phyloP scores from a whole-genome alignment of 352 stramenopile species.

The Phytopythium vexans region DNA sequence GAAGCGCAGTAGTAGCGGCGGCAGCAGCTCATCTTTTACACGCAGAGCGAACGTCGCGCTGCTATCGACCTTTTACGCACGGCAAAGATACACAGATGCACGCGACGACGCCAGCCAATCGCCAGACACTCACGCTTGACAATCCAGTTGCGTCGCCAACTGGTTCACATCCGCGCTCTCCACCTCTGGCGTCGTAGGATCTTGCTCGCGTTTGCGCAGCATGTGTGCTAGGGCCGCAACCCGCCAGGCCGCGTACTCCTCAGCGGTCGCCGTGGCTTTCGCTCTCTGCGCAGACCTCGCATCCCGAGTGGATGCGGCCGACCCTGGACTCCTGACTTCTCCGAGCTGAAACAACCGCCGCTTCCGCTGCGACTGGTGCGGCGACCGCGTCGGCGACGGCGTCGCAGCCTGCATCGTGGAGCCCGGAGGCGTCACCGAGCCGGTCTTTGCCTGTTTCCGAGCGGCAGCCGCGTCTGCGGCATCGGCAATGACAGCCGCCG shows the following conservation, averaged over 20 bases:
- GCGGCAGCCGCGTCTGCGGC: conserved; percentile 1
- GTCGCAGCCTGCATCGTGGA: background rate
- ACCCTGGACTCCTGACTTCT: background rate
- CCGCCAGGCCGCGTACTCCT: conserved; percentile 7
- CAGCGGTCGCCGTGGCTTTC: background rate
- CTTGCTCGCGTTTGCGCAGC: background rate
- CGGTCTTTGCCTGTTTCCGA: background rate
- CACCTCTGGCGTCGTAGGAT: background rate
- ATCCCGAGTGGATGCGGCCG: no score
- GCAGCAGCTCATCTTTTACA: no score
- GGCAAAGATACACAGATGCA: no score
- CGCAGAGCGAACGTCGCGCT: no score
- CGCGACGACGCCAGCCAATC: no score
- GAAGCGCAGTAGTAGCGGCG: no score
- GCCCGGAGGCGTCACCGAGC: background rate
- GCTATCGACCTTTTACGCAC: no score
- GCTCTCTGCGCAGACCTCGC: background rate
- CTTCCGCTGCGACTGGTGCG: background rate
- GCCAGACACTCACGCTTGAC: background rate
- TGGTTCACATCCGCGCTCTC: background rate
- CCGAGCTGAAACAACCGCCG: background rate
- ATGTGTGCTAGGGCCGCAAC: conserved; percentile 2
- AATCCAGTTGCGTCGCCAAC: background rate
- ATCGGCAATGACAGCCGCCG: conserved; percentile 8
- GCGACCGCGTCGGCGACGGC: conserved; percentile 13